These are phyloP conservation scores for Chaetothyriales sp. DNA, from an alignment of 2,329 filamentous ascomycete genomes.

Conservation along the genomic window DNA sequence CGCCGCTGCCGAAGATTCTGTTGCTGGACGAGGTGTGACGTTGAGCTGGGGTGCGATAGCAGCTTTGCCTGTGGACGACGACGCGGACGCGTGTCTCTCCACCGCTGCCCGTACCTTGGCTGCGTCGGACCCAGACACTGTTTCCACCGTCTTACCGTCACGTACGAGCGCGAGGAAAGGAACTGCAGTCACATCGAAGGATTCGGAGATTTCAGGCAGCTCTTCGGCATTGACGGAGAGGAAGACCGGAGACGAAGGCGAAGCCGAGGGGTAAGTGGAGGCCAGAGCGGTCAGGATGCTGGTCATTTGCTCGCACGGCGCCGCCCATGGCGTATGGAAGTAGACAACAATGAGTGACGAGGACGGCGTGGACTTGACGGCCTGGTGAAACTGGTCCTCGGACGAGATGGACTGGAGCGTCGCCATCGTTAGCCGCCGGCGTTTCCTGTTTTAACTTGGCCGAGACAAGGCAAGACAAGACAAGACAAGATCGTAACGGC, in stretches of 20 bases:
- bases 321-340: conserved; percentile 94
- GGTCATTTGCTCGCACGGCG: conserved; percentile 88
- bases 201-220: conserved; percentile 77
- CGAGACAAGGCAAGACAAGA: not conserved
- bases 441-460: not conserved
- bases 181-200: conserved; percentile 87
- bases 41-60: conserved; percentile 29
- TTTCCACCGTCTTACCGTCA: conserved; percentile 62
- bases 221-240: conserved; percentile 90
- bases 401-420: conserved; percentile 63
- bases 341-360: conserved; percentile 70
- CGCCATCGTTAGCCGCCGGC: conserved; percentile 43
- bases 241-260: conserved; percentile 53
- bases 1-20: conserved; percentile 3
- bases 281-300: conserved; percentile 76
- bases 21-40: conserved; percentile 26
- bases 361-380: conserved; percentile 51
- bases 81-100: conserved; percentile 57
- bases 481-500: not conserved
- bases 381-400: conserved; percentile 57
- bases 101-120: conserved; percentile 73
- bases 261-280: conserved; percentile 61
- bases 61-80: conserved; percentile 19
- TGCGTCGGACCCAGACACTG: conserved; percentile 79
- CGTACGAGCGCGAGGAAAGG: conserved; percentile 79